Evolutionary conservation across 2,329 filamentous ascomycete species (phyloP).

Genomic region (Teratosphaeria destructans): DNA sequence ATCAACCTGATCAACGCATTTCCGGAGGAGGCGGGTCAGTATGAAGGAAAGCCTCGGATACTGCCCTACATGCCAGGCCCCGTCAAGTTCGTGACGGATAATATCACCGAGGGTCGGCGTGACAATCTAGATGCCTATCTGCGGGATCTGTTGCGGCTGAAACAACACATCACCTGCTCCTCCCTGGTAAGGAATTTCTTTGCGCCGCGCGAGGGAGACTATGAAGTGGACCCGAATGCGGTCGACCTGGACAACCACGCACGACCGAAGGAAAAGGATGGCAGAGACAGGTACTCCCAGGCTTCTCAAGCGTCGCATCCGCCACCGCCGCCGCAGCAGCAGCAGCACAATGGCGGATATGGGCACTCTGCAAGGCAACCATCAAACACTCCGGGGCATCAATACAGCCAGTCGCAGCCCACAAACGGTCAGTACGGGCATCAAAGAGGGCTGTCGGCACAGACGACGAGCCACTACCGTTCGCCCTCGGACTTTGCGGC

Average conservation of each 20-base stretch:
- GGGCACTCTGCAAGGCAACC: slow-evolving; percentile 13
- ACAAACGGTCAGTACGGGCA: slow-evolving; percentile 9
- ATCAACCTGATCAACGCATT: slow-evolving; percentile 88
- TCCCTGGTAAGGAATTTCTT: slow-evolving; percentile 85
- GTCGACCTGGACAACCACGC: slow-evolving; percentile 50
- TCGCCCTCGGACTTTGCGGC: slow-evolving; percentile 13
- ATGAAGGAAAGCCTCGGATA: slow-evolving; percentile 60
- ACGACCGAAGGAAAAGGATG: slow-evolving; percentile 52
- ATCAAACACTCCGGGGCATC: slow-evolving; percentile 11
- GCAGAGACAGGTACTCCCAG: slow-evolving; percentile 42
- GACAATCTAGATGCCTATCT: slow-evolving; percentile 94
- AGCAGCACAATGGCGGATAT: slow-evolving; percentile 9
- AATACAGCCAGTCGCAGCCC: slow-evolving; percentile 13
- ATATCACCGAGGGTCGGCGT: slow-evolving; percentile 84
- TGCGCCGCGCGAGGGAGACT: slow-evolving; percentile 78
- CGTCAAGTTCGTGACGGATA: slow-evolving; percentile 95
- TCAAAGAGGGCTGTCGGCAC: slow-evolving; percentile 1
- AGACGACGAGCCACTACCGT: slow-evolving; percentile 13
- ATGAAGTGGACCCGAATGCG: slow-evolving; percentile 71
- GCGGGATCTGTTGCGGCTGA: slow-evolving; percentile 76
- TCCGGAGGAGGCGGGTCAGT: slow-evolving; percentile 84
- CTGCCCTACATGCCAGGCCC: slow-evolving; percentile 97
- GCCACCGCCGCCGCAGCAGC: background rate
- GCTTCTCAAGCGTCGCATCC: slow-evolving; percentile 17
- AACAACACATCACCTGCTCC: slow-evolving; percentile 72